Conservation (phyloP, 176 grass and related monocot species). For the Sorghum bicolor region Sorghum_bicolor_NCBIv3 NC_012870.2:66128501-66129000, state of each 20-base stretch:
- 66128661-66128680: background rate
- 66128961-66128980: background rate
- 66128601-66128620: background rate
- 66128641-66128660: background rate
- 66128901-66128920: too few relatives aligned
- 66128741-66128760: background rate
- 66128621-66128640: background rate
- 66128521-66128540: background rate
- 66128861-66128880: too few relatives aligned
- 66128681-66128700: slow-evolving; percentile 25
- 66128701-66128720: background rate
- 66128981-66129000: background rate
- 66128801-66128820: background rate
- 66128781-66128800: background rate
- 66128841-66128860: too few relatives aligned
- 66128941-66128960: too few relatives aligned
- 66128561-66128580: background rate
- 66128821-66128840: too few relatives aligned
- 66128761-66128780: background rate
- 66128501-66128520: background rate
- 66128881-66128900: too few relatives aligned
- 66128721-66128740: background rate
- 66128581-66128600: background rate
- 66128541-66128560: background rate
- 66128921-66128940: too few relatives aligned